These are phyloP conservation scores for Microglena sp. DNA, from an alignment of 139 green algal genomes.

Conservation along the genomic window DNA sequence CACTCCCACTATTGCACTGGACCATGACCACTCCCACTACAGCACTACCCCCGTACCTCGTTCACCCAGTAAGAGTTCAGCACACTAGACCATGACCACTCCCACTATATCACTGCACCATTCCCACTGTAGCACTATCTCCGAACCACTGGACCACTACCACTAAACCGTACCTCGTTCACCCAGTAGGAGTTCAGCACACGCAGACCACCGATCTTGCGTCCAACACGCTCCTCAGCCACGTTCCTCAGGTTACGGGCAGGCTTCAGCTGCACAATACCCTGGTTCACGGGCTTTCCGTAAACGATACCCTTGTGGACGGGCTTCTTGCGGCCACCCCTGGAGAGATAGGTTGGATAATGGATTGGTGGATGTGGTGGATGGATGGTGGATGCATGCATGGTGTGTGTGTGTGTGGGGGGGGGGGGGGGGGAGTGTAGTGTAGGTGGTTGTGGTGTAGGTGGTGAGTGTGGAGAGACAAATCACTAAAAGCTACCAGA, in stretches of 20 bases:
- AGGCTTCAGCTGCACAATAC: conserved; percentile 95
- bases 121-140: background rate
- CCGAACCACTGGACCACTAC: no score
- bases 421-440: no score
- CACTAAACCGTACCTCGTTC: conserved; percentile 87
- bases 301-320: conserved; percentile 96
- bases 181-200: conserved; percentile 99
- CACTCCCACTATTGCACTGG: no score
- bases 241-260: conserved; percentile 82
- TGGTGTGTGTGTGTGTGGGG: no score
- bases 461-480: no score
- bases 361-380: no score
- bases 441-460: no score
- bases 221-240: conserved; percentile 93
- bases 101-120: background rate
- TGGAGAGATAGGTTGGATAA: no score
- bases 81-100: conserved; percentile 49
- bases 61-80: conserved; percentile 99
- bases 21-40: background rate
- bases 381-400: no score
- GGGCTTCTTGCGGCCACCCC: conserved; percentile 91
- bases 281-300: conserved; percentile 95
- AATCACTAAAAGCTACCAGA: no score
- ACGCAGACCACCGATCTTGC: conserved; percentile 84
- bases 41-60: conserved; percentile 63